Conservation (phyloP, 2,329 filamentous ascomycete species). For the Capronia americana region DNA sequence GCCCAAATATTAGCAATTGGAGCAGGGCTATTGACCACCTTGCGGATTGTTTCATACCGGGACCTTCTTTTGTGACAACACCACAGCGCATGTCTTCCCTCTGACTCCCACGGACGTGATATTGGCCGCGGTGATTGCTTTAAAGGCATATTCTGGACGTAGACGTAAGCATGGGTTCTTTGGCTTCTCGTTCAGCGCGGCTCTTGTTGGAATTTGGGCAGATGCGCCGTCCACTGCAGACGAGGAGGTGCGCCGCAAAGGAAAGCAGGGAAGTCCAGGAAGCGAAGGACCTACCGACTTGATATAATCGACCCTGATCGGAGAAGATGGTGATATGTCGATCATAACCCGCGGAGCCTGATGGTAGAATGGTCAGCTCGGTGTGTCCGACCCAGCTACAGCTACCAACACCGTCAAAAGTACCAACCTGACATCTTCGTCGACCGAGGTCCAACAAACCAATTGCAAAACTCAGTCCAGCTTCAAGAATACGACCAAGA, state of each 20-base stretch:
- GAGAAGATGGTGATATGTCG: constrained; percentile 99
- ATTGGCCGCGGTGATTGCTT: constrained; percentile 98
- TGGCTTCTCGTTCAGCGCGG: not conserved
- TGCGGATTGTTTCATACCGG: constrained; percentile 69
- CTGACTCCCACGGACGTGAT: constrained; percentile 97
- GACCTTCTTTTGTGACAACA: constrained; percentile 99
- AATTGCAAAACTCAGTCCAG: constrained; percentile 25
- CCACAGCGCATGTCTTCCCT: constrained; percentile 96
- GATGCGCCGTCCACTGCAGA: not conserved
- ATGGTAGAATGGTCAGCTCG: constrained; percentile 40
- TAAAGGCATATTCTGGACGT: constrained; percentile 95
- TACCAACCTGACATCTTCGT: constrained; percentile 54
- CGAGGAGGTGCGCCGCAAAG: not conserved
- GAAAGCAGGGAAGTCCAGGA: not conserved
- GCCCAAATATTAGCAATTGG: constrained; percentile 29
- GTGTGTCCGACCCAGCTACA: constrained; percentile 35
- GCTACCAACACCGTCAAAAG: constrained; percentile 24
- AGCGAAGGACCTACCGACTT: constrained; percentile 81
- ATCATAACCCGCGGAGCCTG: constrained; percentile 89
- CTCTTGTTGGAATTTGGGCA: not conserved
- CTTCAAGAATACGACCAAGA: constrained; percentile 8
- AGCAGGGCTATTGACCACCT: constrained; percentile 36
- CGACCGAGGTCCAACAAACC: constrained; percentile 29
- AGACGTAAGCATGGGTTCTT: constrained; percentile 34
- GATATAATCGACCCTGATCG: constrained; percentile 95